Conservation (phyloP, 2,329 filamentous ascomycete genomes). For the Nannizziopsis barbatae region DNA sequence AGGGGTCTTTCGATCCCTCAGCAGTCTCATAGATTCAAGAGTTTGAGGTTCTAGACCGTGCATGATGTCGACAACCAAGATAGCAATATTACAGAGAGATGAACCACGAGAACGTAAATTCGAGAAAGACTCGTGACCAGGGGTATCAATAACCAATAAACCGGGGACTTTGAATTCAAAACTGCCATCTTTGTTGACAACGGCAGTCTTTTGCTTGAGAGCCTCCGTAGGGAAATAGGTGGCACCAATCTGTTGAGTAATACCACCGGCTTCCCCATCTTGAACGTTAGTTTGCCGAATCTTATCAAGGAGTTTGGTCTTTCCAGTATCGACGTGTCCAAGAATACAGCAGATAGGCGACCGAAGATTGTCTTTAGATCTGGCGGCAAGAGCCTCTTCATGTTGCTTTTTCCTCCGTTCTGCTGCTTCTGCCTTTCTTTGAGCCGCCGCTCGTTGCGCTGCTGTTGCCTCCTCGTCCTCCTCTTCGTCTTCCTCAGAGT, state of each 20-base stretch:
- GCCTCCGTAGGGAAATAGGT: conserved; percentile 97
- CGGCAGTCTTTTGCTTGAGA: conserved; percentile 79
- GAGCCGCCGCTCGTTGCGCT: conserved; percentile 58
- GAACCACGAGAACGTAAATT: conserved; percentile 94
- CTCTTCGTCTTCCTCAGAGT: conserved; percentile 39
- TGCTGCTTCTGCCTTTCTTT: conserved; percentile 77
- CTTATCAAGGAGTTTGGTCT: conserved; percentile 98
- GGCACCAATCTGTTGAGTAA: conserved; percentile 98
- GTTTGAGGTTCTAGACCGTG: conserved; percentile 97
- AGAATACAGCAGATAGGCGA: conserved; percentile 99
- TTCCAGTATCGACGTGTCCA: conserved; percentile 98
- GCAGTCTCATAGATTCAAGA: conserved; percentile 87
- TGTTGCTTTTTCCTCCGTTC: conserved; percentile 81
- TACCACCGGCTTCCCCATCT: conserved; percentile 97
- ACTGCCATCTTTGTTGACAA: conserved; percentile 78
- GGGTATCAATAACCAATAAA: conserved; percentile 92
- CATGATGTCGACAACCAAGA: conserved; percentile 98
- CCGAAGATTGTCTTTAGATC: conserved; percentile 86
- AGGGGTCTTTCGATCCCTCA: conserved; percentile 86
- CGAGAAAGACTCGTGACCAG: conserved; percentile 99
- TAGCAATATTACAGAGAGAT: conserved; percentile 97
- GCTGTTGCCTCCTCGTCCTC: conserved; percentile 49
- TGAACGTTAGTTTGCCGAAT: conserved; percentile 97
- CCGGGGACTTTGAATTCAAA: conserved; percentile 98
- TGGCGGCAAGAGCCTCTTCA: conserved; percentile 79